These are phyloP conservation scores for Penicillium sclerotigenum DNA, from an alignment of 2,329 filamentous ascomycete species.

Conservation along the genomic window DNA sequence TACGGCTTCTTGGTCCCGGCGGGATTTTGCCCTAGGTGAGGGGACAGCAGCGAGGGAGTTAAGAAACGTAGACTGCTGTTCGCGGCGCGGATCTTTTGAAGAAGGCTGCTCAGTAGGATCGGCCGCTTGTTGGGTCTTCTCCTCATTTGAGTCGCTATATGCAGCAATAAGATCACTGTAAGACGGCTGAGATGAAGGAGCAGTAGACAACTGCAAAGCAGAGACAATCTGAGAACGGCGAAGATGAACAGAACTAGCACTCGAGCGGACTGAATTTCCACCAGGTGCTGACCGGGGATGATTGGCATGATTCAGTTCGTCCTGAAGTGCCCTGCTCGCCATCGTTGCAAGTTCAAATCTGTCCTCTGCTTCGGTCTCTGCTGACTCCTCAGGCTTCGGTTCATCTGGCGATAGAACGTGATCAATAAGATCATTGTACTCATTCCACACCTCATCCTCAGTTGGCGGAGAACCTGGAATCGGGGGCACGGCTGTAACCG, in stretches of 20 bases:
- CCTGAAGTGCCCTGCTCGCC: conserved; percentile 40
- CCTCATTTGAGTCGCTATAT: conserved; percentile 42
- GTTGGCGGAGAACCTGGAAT: conserved; percentile 59
- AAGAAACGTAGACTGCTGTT: conserved; percentile 28
- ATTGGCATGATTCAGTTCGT: conserved; percentile 29
- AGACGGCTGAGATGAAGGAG: conserved; percentile 52
- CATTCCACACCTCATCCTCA: conserved; percentile 91
- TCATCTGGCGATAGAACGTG: conserved; percentile 56
- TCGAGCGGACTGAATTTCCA: conserved; percentile 29
- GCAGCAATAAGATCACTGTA: conserved; percentile 53
- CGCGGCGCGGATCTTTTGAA: conserved; percentile 19
- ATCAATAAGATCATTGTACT: conserved; percentile 85
- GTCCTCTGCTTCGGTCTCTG: conserved; percentile 19
- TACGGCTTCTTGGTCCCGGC: conserved; percentile 36
- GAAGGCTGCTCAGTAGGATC: conserved; percentile 12
- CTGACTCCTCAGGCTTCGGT: conserved; percentile 17
- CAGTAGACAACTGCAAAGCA: conserved; percentile 49
- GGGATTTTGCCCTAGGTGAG: conserved; percentile 23
- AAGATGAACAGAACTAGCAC: conserved; percentile 39
- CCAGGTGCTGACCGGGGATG: conserved; percentile 11
- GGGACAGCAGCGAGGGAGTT: conserved; percentile 25
- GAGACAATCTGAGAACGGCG: conserved; percentile 52
- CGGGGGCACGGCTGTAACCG: conserved; percentile 66
- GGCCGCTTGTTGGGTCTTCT: conserved; percentile 1
- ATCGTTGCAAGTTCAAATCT: conserved; percentile 39